Base-by-base conservation (phyloP, 2,329 filamentous ascomycete genomes). In the Fusarium sp. region DNA sequence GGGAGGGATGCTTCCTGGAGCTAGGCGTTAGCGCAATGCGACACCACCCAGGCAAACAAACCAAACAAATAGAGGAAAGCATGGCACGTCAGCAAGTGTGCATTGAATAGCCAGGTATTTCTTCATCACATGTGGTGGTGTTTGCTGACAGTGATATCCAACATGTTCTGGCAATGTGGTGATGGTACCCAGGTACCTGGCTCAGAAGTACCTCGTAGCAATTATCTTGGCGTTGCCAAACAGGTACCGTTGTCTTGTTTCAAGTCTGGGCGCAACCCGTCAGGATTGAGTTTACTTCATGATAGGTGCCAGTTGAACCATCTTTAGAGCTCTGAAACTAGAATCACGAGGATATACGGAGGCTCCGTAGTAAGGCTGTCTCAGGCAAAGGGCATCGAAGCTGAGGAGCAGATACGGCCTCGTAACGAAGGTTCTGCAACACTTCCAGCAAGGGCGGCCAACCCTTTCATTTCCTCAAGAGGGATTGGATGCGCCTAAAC, bases 381-480 rank as follows among this genome's bases (percentile, higher is more conserved):
- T 33, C 27, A 61, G 38, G 27, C 56, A 40, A 40, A 45, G 29
- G 22, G 40, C 33, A 69, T 58, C 31, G 22, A 38, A 40, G 33
- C 25, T 20, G 27, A 61, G 38, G n/a, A 50, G 10, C 16, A 62
- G 40, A 62, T 22, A 50, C n/a, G 42, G 16, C 40, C 9, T 38
- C 42, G 47, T 56, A 63, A 45, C 42, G 62, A 52, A 42, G 54
- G 56, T 68, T 66, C 60, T 73, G 72, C 72, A 74, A 70, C 69
- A 38, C 45, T 65, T 38, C 45, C 54, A 18, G 54, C 75, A 62
- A 68, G 66, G 76, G 66, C 66, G 47, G 62, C 42, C 50, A 66
- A 68, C 74, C 77, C 77, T 78, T 78, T 78, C 77, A 78, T 78
- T 78, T 78, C 61, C 68, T 56, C 27, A 20, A 31, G 47, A 54